Evolutionary conservation across 176 grass and related monocot genomes (phyloP), one percentile per base, ranked within the genome.

Genomic region (Poa annua): DNA sequence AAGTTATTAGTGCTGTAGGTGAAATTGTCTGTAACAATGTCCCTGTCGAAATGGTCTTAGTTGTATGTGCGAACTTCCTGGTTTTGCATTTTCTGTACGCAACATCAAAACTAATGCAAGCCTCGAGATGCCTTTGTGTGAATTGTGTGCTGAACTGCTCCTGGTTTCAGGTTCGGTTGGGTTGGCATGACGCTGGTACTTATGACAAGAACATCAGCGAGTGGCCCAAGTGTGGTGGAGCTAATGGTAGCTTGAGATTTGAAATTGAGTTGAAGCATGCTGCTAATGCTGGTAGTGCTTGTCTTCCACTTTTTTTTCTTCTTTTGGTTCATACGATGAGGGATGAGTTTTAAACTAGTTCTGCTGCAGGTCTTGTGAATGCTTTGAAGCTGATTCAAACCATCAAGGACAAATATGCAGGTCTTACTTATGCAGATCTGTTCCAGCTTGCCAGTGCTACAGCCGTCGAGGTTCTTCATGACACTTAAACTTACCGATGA

Each of bases 361-460:
- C 22, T 45, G 17, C 44, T 62, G 26, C 66, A 94, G 94, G 94
- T 73, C 89, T 94, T 54, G 81, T 97, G 52, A 97, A 89, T 89
- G 95, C 95, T 73, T 79, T 97, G 75, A 92, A 91, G 70, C 86
- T 97, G 81, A 66, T 92, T 73, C 88, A 89, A 21, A 71, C 88
- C 17, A 94, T 97, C 81, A 97, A 94, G 88, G 88, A 92, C 56
- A 97, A 98, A 67, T 93, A 93, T 87, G 20, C 90, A 54, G 76
- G 84, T 85, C 81, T 98, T 47, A 87, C 88, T 24, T 95, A 95
- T 61, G 90, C 92, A 38, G 96, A 95, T 88, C 69, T 98, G 48
- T 95, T 98, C 83, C 96, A 98, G 77, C 89, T 98, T 52, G 92
- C 96, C 48, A 98, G 96, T 85, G 90, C 92, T 67, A 95, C 96